Evolutionary conservation across 202 grass and related monocot species (phyloP).

Genomic region (Dendrocalamus latiflorus): DNA sequence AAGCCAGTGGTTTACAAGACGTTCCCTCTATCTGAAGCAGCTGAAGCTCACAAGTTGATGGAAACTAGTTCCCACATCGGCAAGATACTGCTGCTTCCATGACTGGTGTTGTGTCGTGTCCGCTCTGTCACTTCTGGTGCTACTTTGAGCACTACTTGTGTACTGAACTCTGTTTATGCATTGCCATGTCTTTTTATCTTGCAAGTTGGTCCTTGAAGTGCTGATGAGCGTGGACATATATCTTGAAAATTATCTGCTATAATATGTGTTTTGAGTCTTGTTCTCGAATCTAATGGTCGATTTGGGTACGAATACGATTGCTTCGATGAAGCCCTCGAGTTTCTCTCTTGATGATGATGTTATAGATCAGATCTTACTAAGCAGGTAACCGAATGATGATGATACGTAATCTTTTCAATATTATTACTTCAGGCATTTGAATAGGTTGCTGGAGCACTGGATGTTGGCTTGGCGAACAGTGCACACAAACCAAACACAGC

Average conservation of each 20-base stretch:
- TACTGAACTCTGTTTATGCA: neutral
- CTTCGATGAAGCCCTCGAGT: neutral
- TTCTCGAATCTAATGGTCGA: neutral
- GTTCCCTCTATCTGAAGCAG: conserved; percentile 68
- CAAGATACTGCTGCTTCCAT: conserved; percentile 88
- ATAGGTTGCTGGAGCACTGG: too few relatives aligned
- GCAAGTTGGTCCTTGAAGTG: neutral
- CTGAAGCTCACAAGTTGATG: conserved; percentile 74
- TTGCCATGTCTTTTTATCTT: neutral
- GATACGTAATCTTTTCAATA: neutral
- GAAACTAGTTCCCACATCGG: conserved; percentile 74
- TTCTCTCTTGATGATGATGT: neutral
- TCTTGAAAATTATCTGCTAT: neutral
- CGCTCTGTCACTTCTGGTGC: neutral
- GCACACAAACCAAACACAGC: too few relatives aligned
- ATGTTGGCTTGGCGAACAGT: too few relatives aligned
- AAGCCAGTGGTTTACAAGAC: conserved; percentile 72
- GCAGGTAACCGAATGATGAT: neutral
- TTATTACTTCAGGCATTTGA: neutral
- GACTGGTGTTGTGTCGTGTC: neutral
- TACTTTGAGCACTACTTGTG: neutral
- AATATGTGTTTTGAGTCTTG: neutral
- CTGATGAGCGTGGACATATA: neutral
- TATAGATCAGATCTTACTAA: neutral
- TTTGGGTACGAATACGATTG: neutral